A percentile compares a stretch with the other conserved stretches of the same genome.
Evolutionary conservation across 2,329 filamentous ascomycete genomes (phyloP).

Genomic region (Drechslerella coelobrocha): DNA sequence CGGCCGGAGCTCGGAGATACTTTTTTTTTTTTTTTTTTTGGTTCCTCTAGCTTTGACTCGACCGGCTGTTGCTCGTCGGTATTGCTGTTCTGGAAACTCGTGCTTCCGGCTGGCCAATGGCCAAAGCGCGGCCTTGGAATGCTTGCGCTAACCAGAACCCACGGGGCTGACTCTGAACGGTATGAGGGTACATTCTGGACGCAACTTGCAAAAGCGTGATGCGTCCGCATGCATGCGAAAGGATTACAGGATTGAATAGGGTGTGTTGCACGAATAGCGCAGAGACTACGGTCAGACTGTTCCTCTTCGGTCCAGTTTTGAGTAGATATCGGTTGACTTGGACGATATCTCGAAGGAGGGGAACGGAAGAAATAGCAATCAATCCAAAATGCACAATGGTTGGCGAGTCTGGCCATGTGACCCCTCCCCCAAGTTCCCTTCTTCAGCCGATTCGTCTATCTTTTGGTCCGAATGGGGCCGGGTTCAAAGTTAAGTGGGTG

Average conservation of each 20-base stretch:
- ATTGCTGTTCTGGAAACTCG: no score
- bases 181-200: no score
- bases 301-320: background rate
- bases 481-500: background rate
- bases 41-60: no score
- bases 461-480: conserved; percentile 19
- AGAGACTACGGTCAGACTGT: conserved; percentile 29
- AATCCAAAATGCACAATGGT: background rate
- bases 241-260: no score
- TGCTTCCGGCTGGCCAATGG: no score
- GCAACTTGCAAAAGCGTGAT: no score
- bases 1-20: background rate
- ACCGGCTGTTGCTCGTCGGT: no score
- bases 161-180: no score
- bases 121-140: no score
- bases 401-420: conserved; percentile 35
- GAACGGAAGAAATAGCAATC: background rate
- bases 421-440: conserved; percentile 20
- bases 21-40: background rate
- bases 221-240: no score
- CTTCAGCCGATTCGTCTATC: conserved; percentile 11
- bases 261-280: conserved; percentile 40
- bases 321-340: background rate
- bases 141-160: no score
- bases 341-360: background rate